A percentile compares a stretch with the other conserved stretches of the same genome.
These are phyloP conservation scores for Aspergillus ibericus DNA, from an alignment of 2,329 filamentous ascomycete species.

Conservation along the genomic window DNA sequence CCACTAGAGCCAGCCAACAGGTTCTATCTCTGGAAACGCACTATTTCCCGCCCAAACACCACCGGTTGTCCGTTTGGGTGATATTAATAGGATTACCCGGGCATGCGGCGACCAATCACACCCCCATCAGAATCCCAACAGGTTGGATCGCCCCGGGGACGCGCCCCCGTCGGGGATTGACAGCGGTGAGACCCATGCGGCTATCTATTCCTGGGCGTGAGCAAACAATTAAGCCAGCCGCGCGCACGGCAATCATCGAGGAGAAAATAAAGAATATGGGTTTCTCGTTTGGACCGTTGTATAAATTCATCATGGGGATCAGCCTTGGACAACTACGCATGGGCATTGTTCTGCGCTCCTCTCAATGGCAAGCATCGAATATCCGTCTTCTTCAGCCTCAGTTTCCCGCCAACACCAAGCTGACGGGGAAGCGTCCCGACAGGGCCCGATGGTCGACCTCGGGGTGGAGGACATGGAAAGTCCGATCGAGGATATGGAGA, in stretches of 20 bases:
- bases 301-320: not conserved
- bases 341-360: not conserved
- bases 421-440: not conserved
- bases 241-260: not conserved
- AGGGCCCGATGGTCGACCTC: not conserved
- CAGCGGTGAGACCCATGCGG: not conserved
- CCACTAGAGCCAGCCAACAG: not conserved
- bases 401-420: not conserved
- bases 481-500: constrained; percentile 10
- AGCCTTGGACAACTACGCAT: not conserved
- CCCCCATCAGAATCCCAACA: not conserved
- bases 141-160: not conserved
- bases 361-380: not conserved
- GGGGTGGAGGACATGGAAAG: not conserved
- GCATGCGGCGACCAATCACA: not conserved
- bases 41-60: not conserved
- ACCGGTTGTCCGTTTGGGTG: not conserved
- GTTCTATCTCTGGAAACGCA: not conserved
- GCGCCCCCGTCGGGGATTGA: not conserved
- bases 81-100: constrained; percentile 5
- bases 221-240: not conserved
- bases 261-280: not conserved
- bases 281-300: not conserved
- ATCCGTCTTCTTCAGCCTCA: not conserved
- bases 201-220: not conserved